Evolutionary conservation across 2,329 filamentous ascomycete species (phyloP), one percentile per base, ranked within the genome.

Genomic region (Fusarium circinatum): DNA sequence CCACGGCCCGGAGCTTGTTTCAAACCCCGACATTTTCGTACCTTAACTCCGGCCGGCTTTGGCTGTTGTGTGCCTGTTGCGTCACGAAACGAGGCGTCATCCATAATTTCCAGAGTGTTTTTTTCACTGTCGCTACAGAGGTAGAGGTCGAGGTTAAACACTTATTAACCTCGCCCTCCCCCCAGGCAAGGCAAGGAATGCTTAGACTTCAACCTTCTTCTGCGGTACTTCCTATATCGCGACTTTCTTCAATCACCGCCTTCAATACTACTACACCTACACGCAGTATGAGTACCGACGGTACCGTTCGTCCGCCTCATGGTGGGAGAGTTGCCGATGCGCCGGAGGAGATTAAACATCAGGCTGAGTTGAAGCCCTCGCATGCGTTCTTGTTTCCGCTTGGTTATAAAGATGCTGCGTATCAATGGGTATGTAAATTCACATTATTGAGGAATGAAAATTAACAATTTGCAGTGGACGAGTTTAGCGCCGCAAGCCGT

Each of bases 361-460:
- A 79, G 60, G 74, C 79, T 45, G 70, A 79, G 49, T 71, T 74
- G 28, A 79, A 78, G 34, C 77, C 78, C 3, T 66, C 78, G 4
- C 80, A 82, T 42, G 79, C 79, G 4, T 91, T 89, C 41, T 41
- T 75, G 82, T 98, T 99, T 75, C 95, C 96, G 5, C 84, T 98
- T 28, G 92, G 95, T 56, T 98, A 98, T 84, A 96, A 95, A 79
- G 95, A 98, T 66, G 96, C 94, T 22, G 94, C 94, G 72, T 92
- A 89, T 76, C 96, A 98, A 87, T 98, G 96, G 94, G 93, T 94
- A 83, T 73, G 91, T 58, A 3, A 57, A 3, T 39, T 6, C 39
- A 32, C 34, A n/a, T n/a, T 24, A 20, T 14, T 38, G n/a, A 24
- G 14, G 20, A n/a, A 15, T 36, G 14, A 17, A 12, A 26, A 15